Percentiles rank a stretch among this genome's conserved stretches.
phyloP scores from a whole-genome alignment of 305 asterid species.

The Striga hermonthica region DNA sequence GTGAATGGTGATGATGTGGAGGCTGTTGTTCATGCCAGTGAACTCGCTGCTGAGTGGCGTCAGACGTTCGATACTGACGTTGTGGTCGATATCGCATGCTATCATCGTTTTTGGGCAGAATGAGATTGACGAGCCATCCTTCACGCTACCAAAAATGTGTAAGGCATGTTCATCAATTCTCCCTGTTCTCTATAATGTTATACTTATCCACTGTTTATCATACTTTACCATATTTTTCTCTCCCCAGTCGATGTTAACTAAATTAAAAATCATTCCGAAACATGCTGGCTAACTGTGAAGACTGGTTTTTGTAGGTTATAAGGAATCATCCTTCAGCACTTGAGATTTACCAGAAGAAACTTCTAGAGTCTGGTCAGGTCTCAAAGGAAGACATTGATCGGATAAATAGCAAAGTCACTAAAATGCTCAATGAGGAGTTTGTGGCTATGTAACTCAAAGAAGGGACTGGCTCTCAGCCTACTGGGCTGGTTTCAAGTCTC shows the following conservation, averaged over 20 bases:
- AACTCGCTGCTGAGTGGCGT: slow-evolving; percentile 99
- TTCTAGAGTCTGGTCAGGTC: slow-evolving; percentile 68
- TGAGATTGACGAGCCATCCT: slow-evolving; percentile 94
- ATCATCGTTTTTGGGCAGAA: slow-evolving; percentile 95
- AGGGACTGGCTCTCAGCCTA: slow-evolving; percentile 99
- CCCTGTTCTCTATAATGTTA: not conserved
- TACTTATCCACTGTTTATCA: not conserved
- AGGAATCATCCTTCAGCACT: slow-evolving; percentile 88
- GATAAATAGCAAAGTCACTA: slow-evolving; percentile 62
- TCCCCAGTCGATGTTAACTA: no score
- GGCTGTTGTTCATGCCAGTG: slow-evolving; percentile 93
- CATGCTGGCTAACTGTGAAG: slow-evolving; percentile 16
- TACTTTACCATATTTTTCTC: not conserved
- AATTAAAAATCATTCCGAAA: not conserved
- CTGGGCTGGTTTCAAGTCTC: slow-evolving; percentile 97
- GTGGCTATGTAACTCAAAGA: slow-evolving; percentile 68
- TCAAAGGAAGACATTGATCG: slow-evolving; percentile 69
- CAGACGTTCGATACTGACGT: slow-evolving; percentile 95
- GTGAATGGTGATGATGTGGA: slow-evolving; percentile 98
- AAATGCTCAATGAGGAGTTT: slow-evolving; percentile 92
- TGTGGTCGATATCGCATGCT: slow-evolving; percentile 89
- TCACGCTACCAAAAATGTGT: slow-evolving; percentile 96
- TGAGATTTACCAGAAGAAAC: slow-evolving; percentile 78
- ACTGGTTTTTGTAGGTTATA: slow-evolving; percentile 56
- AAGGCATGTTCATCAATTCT: slow-evolving; percentile 39